Conservation (phyloP, 352 stramenopile species). For the Globisporangium nagaii region DNA sequence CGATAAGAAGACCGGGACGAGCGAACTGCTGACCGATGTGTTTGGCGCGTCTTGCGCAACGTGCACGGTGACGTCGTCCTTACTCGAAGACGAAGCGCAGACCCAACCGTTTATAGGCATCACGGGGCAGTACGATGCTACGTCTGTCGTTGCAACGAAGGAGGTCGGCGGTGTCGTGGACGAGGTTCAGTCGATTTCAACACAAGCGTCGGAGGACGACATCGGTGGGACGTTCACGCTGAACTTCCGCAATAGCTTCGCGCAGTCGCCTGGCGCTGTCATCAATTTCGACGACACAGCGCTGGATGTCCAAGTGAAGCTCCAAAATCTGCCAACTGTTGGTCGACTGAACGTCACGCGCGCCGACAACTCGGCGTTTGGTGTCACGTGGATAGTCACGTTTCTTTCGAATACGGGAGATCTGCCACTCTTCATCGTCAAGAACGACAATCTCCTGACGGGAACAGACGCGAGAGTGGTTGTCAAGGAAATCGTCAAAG, state of each 20-base stretch:
- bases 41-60: slow-evolving; percentile 34
- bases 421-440: slow-evolving; percentile 42
- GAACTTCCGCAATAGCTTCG: slow-evolving; percentile 57
- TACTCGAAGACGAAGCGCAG: slow-evolving; percentile 33
- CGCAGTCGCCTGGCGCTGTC: slow-evolving; percentile 27
- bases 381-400: slow-evolving; percentile 58
- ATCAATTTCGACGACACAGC: slow-evolving; percentile 73
- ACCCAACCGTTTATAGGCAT: slow-evolving; percentile 23
- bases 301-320: slow-evolving; percentile 62
- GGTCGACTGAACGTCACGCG: slow-evolving; percentile 60
- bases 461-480: slow-evolving; percentile 36
- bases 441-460: slow-evolving; percentile 27
- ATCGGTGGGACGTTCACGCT: slow-evolving; percentile 53
- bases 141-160: slow-evolving; percentile 36
- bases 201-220: slow-evolving; percentile 25
- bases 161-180: slow-evolving; percentile 53
- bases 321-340: slow-evolving; percentile 59
- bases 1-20: slow-evolving; percentile 39
- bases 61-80: slow-evolving; percentile 33
- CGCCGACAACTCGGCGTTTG: slow-evolving; percentile 30
- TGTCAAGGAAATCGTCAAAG: slow-evolving; percentile 52
- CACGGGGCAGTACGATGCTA: slow-evolving; percentile 32
- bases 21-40: slow-evolving; percentile 31
- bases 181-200: slow-evolving; percentile 64
- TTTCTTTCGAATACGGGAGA: slow-evolving; percentile 72